A percentile compares a stretch with the other conserved stretches of the same genome.
Evolutionary conservation across 2,329 filamentous ascomycete genomes (phyloP).

Genomic region (Venturiaceae sp.): DNA sequence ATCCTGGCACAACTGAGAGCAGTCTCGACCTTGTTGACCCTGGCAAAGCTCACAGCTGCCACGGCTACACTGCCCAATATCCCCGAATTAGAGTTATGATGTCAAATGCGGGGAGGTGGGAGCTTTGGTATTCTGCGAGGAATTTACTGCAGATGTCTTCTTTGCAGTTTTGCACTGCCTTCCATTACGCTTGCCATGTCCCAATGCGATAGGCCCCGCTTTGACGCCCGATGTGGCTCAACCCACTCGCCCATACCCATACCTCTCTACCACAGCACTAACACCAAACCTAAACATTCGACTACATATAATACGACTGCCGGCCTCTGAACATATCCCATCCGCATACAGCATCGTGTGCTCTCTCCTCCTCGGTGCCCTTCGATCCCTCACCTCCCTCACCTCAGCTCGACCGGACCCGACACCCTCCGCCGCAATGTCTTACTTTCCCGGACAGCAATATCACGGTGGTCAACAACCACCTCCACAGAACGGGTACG

Average conservation of each 20-base stretch:
- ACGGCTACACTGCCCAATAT: background rate
- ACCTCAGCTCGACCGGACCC: background rate
- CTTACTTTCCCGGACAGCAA: slow-evolving; percentile 30
- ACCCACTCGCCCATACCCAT: too few relatives aligned
- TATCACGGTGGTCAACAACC: slow-evolving; percentile 25
- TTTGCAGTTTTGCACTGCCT: too few relatives aligned
- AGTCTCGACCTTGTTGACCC: too few relatives aligned
- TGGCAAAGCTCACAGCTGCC: too few relatives aligned
- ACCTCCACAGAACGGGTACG: slow-evolving; percentile 2
- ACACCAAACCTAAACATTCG: too few relatives aligned
- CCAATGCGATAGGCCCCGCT: too few relatives aligned
- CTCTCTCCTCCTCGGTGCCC: background rate
- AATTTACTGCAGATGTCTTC: background rate
- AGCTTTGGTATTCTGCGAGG: background rate
- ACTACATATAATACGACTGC: too few relatives aligned
- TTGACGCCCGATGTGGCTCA: too few relatives aligned
- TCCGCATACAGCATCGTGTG: background rate
- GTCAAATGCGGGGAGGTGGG: background rate
- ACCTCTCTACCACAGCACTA: too few relatives aligned
- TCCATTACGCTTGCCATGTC: too few relatives aligned
- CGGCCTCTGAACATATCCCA: background rate
- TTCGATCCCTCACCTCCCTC: background rate
- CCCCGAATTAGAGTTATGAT: background rate
- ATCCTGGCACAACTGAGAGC: too few relatives aligned
- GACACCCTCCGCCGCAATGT: slow-evolving; percentile 18